phyloP scores from a whole-genome alignment of 495 filamentous ascomycete species.

The Podospora didyma region DNA sequence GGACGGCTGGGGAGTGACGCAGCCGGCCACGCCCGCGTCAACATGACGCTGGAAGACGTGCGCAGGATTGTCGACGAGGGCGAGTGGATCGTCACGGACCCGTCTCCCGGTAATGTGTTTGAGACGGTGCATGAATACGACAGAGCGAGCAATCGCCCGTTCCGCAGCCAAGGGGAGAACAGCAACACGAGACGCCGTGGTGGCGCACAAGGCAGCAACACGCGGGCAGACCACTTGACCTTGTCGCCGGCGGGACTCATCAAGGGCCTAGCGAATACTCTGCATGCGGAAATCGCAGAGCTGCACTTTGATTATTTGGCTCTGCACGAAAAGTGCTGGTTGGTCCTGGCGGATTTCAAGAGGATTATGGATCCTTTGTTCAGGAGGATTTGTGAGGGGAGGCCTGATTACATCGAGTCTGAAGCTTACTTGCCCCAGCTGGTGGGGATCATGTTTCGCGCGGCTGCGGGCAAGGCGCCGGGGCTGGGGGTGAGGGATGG shows the following conservation, averaged over 20 bases:
- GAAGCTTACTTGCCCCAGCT: neutral
- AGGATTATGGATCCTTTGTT: neutral
- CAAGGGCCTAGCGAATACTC: neutral
- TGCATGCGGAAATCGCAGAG: neutral
- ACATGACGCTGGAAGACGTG: slow-evolving; percentile 1
- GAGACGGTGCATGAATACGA: no score
- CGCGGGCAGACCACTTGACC: neutral
- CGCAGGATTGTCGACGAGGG: neutral
- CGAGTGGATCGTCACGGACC: no score
- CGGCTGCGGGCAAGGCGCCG: neutral
- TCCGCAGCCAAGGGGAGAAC: no score
- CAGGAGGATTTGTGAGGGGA: neutral
- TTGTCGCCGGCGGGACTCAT: neutral
- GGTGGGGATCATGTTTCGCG: neutral
- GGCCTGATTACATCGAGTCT: neutral
- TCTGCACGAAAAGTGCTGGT: neutral
- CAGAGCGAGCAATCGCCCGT: no score
- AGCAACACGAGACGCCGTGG: no score
- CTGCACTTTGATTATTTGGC: neutral
- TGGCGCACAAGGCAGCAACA: neutral
- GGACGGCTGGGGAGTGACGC: neutral
- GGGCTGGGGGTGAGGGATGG: no score
- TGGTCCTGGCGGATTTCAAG: neutral
- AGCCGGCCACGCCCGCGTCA: neutral
- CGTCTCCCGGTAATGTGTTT: no score